Evolutionary conservation across 257 asterid genomes (phyloP).

Genomic region (Solanum ahanhuiri): DNA sequence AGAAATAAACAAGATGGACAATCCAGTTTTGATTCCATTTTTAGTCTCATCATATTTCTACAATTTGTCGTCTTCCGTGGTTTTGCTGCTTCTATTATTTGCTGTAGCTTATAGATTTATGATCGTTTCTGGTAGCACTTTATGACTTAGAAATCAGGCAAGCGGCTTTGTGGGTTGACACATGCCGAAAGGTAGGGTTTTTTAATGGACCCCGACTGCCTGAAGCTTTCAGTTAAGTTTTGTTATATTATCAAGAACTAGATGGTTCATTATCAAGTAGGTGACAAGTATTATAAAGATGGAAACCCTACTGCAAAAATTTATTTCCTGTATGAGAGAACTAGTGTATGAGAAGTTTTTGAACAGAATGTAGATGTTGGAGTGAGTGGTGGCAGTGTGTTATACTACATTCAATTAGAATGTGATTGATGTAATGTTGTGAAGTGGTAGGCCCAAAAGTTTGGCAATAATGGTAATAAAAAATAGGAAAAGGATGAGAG

Average conservation of each 20-base stretch:
- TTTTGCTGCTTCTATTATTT: not conserved
- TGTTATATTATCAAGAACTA: not conserved
- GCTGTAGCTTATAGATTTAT: not conserved
- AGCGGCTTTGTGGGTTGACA: not conserved
- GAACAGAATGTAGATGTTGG: slow-evolving; percentile 25
- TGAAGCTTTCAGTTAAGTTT: not conserved
- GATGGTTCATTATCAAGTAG: slow-evolving; percentile 11
- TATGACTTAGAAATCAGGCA: not conserved
- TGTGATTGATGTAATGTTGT: slow-evolving; percentile 13
- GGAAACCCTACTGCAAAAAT: slow-evolving; percentile 26
- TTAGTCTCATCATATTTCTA: slow-evolving; percentile 14
- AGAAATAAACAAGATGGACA: slow-evolving; percentile 3
- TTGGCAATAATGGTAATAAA: slow-evolving; percentile 31
- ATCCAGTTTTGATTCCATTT: slow-evolving; percentile 23
- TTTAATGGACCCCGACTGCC: not conserved
- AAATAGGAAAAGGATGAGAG: slow-evolving; percentile 10
- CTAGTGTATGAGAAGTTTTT: slow-evolving; percentile 27
- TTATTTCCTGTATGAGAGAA: slow-evolving; percentile 20
- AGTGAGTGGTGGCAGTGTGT: slow-evolving; percentile 36
- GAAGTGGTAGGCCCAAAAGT: slow-evolving; percentile 39
- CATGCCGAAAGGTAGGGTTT: not conserved
- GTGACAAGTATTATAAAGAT: slow-evolving; percentile 19
- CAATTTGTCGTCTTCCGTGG: slow-evolving; percentile 24
- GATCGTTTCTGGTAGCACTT: not conserved
- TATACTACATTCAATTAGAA: slow-evolving; percentile 8